A percentile compares a stretch with the other conserved stretches of the same genome.
Conservation (phyloP, 495 filamentous ascomycete genomes). For the Baudoinia panamericana region DNA sequence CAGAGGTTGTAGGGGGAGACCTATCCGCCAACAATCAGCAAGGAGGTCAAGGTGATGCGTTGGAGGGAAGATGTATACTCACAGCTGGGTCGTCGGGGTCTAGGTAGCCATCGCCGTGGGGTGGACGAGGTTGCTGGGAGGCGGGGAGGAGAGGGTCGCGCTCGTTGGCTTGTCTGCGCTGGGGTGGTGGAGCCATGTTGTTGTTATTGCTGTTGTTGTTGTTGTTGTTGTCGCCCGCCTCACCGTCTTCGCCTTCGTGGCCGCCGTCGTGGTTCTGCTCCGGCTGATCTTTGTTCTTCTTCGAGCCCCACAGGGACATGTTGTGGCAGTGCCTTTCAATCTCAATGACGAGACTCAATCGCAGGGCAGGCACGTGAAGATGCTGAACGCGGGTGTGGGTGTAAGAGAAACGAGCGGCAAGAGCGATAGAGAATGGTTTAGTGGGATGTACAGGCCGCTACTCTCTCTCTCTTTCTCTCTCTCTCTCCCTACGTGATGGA, state of each 20-base stretch:
- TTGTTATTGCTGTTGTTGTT: slow-evolving; percentile 5
- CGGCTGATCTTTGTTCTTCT: slow-evolving; percentile 33
- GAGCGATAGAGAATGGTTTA: too few relatives aligned
- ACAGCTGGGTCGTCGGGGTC: slow-evolving; percentile 93
- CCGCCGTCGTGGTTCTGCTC: slow-evolving; percentile 8
- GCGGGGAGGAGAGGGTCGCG: slow-evolving; percentile 55
- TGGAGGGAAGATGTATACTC: slow-evolving; percentile 21
- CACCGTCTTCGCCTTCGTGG: slow-evolving; percentile 3
- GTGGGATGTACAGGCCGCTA: too few relatives aligned
- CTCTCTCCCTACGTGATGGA: too few relatives aligned
- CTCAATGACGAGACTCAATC: too few relatives aligned
- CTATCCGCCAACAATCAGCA: slow-evolving; percentile 31
- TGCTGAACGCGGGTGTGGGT: too few relatives aligned
- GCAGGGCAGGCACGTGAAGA: too few relatives aligned
- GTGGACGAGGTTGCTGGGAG: slow-evolving; percentile 25
- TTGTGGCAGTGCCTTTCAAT: too few relatives aligned
- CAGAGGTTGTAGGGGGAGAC: slow-evolving; percentile 94
- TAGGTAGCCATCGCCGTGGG: slow-evolving; percentile 49
- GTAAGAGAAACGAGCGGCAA: too few relatives aligned
- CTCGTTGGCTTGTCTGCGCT: slow-evolving; percentile 45
- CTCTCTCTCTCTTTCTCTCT: too few relatives aligned
- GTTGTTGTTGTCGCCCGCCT: too few relatives aligned
- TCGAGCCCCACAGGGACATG: slow-evolving; percentile 35
- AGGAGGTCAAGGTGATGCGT: neutral
- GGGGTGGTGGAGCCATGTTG: slow-evolving; percentile 15